Conservation (phyloP, 495 filamentous ascomycete genomes). For the Trichoderma asperelloides region DNA sequence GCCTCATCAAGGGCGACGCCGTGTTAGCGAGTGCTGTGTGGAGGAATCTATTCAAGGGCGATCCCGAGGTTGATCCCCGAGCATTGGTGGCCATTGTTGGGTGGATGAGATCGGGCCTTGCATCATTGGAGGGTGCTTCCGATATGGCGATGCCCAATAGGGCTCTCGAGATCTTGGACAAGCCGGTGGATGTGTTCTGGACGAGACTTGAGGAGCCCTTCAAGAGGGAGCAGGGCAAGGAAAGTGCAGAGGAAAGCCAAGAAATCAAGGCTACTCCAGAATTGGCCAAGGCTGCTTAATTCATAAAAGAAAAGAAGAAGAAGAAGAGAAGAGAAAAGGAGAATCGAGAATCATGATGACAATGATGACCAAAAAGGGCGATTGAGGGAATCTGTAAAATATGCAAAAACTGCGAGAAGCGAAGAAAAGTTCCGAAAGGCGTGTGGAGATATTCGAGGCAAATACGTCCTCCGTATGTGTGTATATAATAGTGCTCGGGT, state of each 20-base stretch:
- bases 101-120: slow-evolving; percentile 65
- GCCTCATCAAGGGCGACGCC: slow-evolving; percentile 71
- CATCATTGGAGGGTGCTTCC: slow-evolving; percentile 50
- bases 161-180: slow-evolving; percentile 7
- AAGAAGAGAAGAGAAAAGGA: background rate
- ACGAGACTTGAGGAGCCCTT: slow-evolving; percentile 7
- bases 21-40: slow-evolving; percentile 82
- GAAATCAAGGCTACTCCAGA: background rate
- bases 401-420: background rate
- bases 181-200: slow-evolving; percentile 18
- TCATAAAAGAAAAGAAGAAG: background rate
- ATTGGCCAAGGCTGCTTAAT: background rate
- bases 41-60: slow-evolving; percentile 83
- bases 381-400: slow-evolving; percentile 28
- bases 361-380: slow-evolving; percentile 13
- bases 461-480: background rate
- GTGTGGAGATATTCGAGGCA: background rate
- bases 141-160: slow-evolving; percentile 37
- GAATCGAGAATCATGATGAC: background rate
- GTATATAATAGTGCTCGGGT: background rate
- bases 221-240: slow-evolving; percentile 4
- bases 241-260: background rate
- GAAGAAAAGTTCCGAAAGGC: background rate
- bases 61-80: slow-evolving; percentile 59
- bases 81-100: slow-evolving; percentile 64